A percentile compares a stretch with the other conserved stretches of the same genome.
These are phyloP conservation scores for Cicer judaicum DNA, from an alignment of 306 rosid species.

Conservation along the genomic window DNA sequence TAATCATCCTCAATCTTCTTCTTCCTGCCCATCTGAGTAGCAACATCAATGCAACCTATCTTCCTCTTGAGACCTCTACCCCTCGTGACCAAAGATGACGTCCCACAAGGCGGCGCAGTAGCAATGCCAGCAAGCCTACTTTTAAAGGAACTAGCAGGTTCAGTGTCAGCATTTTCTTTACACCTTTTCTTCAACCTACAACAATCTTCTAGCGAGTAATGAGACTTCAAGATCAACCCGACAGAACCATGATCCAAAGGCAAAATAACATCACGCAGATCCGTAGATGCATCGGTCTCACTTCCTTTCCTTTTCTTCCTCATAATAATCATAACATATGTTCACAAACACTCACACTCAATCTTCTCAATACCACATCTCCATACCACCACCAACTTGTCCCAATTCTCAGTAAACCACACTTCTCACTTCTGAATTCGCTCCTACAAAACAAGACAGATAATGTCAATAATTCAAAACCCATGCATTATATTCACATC, in stretches of 20 bases:
- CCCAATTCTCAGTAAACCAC: slow-evolving; percentile 16
- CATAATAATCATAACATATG: slow-evolving; percentile 59
- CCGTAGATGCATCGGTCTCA: slow-evolving; percentile 57
- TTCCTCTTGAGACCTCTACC: slow-evolving; percentile 96
- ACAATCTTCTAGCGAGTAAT: slow-evolving; percentile 85
- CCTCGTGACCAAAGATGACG: slow-evolving; percentile 69
- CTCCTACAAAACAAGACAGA: slow-evolving; percentile 35
- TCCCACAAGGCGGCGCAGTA: slow-evolving; percentile 92
- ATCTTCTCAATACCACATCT: slow-evolving; percentile 18
- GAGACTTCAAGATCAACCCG: slow-evolving; percentile 60
- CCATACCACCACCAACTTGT: slow-evolving; percentile 28
- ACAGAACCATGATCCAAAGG: slow-evolving; percentile 57
- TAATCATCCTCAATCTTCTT: slow-evolving; percentile 90
- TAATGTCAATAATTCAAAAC: slow-evolving; percentile 31
- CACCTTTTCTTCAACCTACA: slow-evolving; percentile 89
- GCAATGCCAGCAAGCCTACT: slow-evolving; percentile 93
- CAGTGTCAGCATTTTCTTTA: slow-evolving; percentile 67
- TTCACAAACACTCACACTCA: slow-evolving; percentile 36
- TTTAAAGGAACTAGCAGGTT: slow-evolving; percentile 60
- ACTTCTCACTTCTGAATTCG: slow-evolving; percentile 23
- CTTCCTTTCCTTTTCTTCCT: slow-evolving; percentile 99
- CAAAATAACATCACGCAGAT: slow-evolving; percentile 51
- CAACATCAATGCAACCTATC: slow-evolving; percentile 96
- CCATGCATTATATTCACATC: slow-evolving; percentile 11
- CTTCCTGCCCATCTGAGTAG: slow-evolving; percentile 96